Percentiles rank a stretch among this genome's conserved stretches.
Conservation (phyloP, 2,329 filamentous ascomycete species). For the Epichloe sylvatica region DNA sequence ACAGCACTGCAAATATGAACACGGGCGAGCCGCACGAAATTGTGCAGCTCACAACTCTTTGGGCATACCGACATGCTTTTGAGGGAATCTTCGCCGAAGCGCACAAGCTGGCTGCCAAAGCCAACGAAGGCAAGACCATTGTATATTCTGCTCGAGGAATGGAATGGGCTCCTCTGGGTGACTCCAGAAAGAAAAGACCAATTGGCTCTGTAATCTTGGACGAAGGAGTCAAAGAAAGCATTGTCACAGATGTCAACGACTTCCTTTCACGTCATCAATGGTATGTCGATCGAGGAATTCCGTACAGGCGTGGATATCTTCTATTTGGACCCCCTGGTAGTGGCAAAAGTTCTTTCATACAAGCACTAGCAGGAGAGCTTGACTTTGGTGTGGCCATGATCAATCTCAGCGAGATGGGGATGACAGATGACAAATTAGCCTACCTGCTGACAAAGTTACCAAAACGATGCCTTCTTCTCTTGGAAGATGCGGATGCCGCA, state of each 20-base stretch:
- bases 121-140: conserved; percentile 81
- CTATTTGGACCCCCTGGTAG: conserved; percentile 87
- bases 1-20: conserved; percentile 64
- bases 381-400: conserved; percentile 89
- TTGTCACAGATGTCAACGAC: conserved; percentile 68
- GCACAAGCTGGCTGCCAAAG: conserved; percentile 61
- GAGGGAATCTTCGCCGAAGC: conserved; percentile 82
- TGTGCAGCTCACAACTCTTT: conserved; percentile 80
- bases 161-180: conserved; percentile 74
- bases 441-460: conserved; percentile 77
- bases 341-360: conserved; percentile 92
- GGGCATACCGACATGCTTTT: conserved; percentile 77
- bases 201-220: conserved; percentile 79
- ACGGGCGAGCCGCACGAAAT: conserved; percentile 91
- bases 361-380: conserved; percentile 81
- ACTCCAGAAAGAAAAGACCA: conserved; percentile 73
- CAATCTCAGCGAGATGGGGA: conserved; percentile 76
- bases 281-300: conserved; percentile 91
- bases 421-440: conserved; percentile 81
- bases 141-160: conserved; percentile 75
- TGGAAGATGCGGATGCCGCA: conserved; percentile 86
- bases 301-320: conserved; percentile 79
- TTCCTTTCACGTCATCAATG: conserved; percentile 69
- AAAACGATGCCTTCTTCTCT: conserved; percentile 62
- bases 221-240: conserved; percentile 64